Base-by-base conservation (phyloP, 352 stramenopile genomes). In the Phytophthora palmivora region DNA sequence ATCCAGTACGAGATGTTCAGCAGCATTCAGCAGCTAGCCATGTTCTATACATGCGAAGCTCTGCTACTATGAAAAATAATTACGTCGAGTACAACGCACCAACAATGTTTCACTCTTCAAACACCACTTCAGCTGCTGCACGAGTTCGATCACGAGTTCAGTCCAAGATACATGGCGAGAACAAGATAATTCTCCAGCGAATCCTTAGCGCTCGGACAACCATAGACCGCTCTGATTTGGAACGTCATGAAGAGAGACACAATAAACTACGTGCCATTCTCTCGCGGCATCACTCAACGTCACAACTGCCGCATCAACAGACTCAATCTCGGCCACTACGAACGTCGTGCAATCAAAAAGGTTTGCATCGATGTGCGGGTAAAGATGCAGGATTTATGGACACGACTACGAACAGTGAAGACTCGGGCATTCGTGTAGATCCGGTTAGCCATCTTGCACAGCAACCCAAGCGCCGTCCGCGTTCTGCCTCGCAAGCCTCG, bases 61-160 rank as follows among this genome's bases (percentile, higher is more conserved):
- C 80, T 0, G 71, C 71, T 6, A 85, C 78, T 4, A 84, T 79
- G 68, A 74, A 70, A 3, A 74, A 82, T 34, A 78, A 86, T 34
- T 84, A 85, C 39, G 58, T 63, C n/a, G 72, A 85, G 21, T 71
- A 75, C 26, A 83, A 84, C 30, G 58, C 70, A 15, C 54, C 71
- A 6, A 71, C 66, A 26, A 61, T 79, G 61, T 9, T 60, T 30
- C 44, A 68, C 19, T 18, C 67, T 6, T 62, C 49, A 2, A 84
- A 84, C 37, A 53, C 67, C 16, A 66, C 63, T 18, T 75, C 73
- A 0, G 63, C 71, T 4, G 54, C 58, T 4, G 66, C 61, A 18
- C 34, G 60, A 8, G 43, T 63, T 8, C 62, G 67, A 19, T 69
- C 66, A 37, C 74, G 67, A 60, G 57, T 58, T 16, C 78, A 87